Conservation (phyloP, 108 stramenopile species). For the Phaeodactylum tricornutum region DNA sequence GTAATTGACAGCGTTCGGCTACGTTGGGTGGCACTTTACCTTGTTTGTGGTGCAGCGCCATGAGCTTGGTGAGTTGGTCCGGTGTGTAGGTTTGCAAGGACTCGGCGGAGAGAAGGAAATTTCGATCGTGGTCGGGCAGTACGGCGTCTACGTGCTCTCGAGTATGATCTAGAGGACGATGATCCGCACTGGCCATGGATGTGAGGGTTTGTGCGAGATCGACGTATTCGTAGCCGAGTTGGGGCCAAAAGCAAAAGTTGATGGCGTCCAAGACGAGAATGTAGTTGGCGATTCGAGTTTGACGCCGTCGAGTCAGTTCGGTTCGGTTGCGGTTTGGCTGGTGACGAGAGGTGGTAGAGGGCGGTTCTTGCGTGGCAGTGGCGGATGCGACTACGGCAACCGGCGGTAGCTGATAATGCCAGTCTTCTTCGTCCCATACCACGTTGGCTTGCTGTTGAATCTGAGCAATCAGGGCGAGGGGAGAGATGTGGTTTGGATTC, state of each 20-base stretch:
- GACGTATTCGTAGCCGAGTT: conserved; percentile 67
- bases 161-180: conserved; percentile 16
- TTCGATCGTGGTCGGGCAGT: not conserved
- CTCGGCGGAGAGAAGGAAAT: conserved; percentile 49
- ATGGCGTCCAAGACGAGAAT: conserved; percentile 86
- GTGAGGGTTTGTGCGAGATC: conserved; percentile 72
- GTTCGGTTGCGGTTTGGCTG: too few species aligned
- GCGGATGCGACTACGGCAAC: too few species aligned
- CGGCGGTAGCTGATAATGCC: conserved; percentile 64
- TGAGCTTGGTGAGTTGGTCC: conserved; percentile 20
- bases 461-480: too few species aligned
- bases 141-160: conserved; percentile 1
- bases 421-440: conserved; percentile 81
- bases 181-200: conserved; percentile 58
- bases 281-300: conserved; percentile 72
- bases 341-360: too few species aligned
- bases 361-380: conserved; percentile 11
- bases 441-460: not conserved
- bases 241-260: conserved; percentile 94
- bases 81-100: conserved; percentile 42
- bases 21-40: conserved; percentile 42
- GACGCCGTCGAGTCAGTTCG: too few species aligned
- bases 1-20: conserved; percentile 41
- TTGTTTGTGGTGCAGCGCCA: conserved; percentile 24
- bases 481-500: too few species aligned